These are phyloP conservation scores for Juncus effusus DNA, from an alignment of 176 grass and related monocot genomes.

Conservation along the genomic window DNA sequence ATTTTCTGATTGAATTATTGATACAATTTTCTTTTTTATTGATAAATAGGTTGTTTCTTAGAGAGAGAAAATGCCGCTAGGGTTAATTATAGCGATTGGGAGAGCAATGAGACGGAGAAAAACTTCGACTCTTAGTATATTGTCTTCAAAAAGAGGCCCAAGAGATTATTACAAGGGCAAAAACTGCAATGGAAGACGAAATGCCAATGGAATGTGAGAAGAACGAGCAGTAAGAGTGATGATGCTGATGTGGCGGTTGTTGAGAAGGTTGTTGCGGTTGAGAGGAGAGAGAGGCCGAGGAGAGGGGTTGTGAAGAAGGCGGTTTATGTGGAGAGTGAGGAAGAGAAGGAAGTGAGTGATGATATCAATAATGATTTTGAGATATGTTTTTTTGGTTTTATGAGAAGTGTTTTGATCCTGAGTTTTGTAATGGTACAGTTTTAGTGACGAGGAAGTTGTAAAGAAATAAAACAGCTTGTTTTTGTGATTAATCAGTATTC, in stretches of 20 bases:
- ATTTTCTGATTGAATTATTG: not conserved
- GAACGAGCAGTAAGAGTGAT: conserved; percentile 48
- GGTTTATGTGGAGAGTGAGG: conserved; percentile 37
- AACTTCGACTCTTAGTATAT: conserved; percentile 73
- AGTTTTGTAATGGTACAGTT: not conserved
- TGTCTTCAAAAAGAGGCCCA: conserved; percentile 80
- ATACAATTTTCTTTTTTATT: too few relatives aligned
- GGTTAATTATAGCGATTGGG: conserved; percentile 58
- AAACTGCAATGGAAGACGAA: conserved; percentile 46
- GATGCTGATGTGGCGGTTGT: conserved; percentile 11
- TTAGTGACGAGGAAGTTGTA: not conserved
- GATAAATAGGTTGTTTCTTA: not conserved
- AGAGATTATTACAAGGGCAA: conserved; percentile 98
- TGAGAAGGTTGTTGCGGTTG: conserved; percentile 18
- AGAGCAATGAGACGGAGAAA: conserved; percentile 77
- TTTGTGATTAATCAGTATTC: too few relatives aligned
- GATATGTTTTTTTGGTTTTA: conserved; percentile 5
- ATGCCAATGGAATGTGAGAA: conserved; percentile 43
- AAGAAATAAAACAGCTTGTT: too few relatives aligned
- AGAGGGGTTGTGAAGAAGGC: conserved; percentile 38
- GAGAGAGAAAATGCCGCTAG: conserved; percentile 61
- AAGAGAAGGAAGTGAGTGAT: conserved; percentile 47
- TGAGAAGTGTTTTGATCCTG: not conserved
- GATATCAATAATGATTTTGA: conserved; percentile 43
- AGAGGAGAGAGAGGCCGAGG: conserved; percentile 37